A percentile compares a stretch with the other conserved stretches of the same genome.
Conservation (phyloP, 352 stramenopile species). For the Globisporangium spiculum region DNA sequence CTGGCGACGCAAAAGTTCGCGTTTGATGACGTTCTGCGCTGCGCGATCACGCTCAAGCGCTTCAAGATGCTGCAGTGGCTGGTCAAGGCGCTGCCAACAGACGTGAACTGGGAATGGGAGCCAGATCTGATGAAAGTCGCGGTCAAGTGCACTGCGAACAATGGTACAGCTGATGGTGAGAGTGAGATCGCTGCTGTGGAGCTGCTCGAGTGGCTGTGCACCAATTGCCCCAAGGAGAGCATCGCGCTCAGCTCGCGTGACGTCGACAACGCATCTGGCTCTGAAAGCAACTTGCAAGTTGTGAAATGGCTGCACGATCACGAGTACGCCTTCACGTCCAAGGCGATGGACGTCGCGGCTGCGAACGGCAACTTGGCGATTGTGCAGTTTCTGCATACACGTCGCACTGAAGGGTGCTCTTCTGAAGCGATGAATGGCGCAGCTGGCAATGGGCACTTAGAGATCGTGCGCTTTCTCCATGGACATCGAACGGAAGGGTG, state of each 20-base stretch:
- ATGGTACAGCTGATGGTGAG: background rate
- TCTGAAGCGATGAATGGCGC: slow-evolving; percentile 13
- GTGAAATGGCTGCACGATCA: slow-evolving; percentile 12
- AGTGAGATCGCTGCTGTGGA: background rate
- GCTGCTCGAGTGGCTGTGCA: slow-evolving; percentile 12
- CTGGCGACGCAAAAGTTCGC: slow-evolving; percentile 6
- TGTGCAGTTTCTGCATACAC: slow-evolving; percentile 14
- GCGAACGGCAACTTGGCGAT: slow-evolving; percentile 9
- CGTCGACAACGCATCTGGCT: background rate
- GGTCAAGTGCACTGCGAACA: background rate
- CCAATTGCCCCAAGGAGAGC: slow-evolving; percentile 2
- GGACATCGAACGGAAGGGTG: slow-evolving; percentile 14
- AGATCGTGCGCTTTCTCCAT: slow-evolving; percentile 19
- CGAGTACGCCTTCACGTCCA: slow-evolving; percentile 7
- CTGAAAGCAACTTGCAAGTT: background rate
- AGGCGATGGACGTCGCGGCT: slow-evolving; percentile 18
- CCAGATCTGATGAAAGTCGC: slow-evolving; percentile 5
- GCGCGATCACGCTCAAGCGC: background rate
- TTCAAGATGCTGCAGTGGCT: slow-evolving; percentile 12
- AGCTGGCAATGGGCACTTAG: slow-evolving; percentile 5
- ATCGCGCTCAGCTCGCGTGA: background rate
- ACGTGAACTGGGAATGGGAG: slow-evolving; percentile 10
- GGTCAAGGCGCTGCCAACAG: background rate
- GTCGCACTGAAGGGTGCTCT: slow-evolving; percentile 14
- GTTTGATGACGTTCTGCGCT: slow-evolving; percentile 7